Evolutionary conservation across 176 grass and related monocot species (phyloP).

Genomic region (Pontederia crassipes): DNA sequence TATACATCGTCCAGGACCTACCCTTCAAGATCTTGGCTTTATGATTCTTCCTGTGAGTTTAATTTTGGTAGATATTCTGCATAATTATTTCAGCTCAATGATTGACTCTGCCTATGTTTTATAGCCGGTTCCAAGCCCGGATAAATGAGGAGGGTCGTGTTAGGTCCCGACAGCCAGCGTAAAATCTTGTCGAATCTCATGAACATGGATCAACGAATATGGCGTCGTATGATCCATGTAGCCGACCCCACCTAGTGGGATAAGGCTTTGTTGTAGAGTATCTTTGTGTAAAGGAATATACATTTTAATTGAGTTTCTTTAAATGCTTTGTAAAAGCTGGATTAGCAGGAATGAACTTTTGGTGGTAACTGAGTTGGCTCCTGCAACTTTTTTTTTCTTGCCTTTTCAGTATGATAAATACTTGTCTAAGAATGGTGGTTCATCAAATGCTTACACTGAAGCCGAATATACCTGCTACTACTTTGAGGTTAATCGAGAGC

Average conservation of each 20-base stretch:
- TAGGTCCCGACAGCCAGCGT: too few species aligned
- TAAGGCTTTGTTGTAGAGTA: too few species aligned
- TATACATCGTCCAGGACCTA: conserved; percentile 86
- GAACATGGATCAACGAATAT: too few species aligned
- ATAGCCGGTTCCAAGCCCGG: too few species aligned
- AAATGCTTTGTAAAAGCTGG: too few species aligned
- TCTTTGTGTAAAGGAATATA: too few species aligned
- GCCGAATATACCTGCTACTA: conserved; percentile 91
- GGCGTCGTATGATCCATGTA: too few species aligned
- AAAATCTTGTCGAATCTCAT: too few species aligned
- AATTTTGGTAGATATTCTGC: conserved; percentile 15
- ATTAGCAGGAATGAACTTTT: neutral
- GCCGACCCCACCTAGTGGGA: too few species aligned
- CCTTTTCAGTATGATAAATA: conserved; percentile 75
- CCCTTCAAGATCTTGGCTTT: conserved; percentile 89
- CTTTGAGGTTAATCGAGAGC: conserved; percentile 78
- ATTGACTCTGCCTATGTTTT: too few species aligned
- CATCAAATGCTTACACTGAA: conserved; percentile 92
- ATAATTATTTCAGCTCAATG: conserved; percentile 4
- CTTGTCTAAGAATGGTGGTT: conserved; percentile 90
- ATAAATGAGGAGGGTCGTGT: too few species aligned
- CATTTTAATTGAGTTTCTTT: too few species aligned
- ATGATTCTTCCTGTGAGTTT: conserved; percentile 85
- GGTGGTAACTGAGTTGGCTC: neutral
- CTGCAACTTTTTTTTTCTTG: neutral